Base-by-base conservation (phyloP, 2,329 filamentous ascomycete genomes). In the Dactylonectria macrodidyma region DNA sequence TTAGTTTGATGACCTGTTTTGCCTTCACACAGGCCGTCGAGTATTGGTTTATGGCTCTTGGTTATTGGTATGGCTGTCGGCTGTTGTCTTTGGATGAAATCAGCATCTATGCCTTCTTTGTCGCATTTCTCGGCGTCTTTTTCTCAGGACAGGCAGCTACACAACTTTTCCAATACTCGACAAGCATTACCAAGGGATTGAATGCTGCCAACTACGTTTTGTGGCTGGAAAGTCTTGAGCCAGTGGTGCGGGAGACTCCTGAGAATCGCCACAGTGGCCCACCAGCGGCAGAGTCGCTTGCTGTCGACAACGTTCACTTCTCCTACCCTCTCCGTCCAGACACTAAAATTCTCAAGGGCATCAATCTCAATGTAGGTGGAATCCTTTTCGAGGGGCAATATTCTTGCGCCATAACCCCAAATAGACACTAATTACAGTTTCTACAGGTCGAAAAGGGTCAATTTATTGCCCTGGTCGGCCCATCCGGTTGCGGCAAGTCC, bases 261-360 rank as follows among this genome's bases (percentile, higher is more conserved):
- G 75, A 82, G 41, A 85, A 86, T 71, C 69, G 71, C 5, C 72
- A 80, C 34, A 78, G 76, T 1, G 78, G 77, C 0, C 84, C 83
- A 1, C 76, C 75, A 11, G 67, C 75, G 2, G 78, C 75, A 48
- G 66, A 66, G n/a, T 62, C 52, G 0, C 81, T 91, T 3, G 80
- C 84, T 14, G 84, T 92, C 67, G 81, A 84, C 8, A 78, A 87
- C 38, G 84, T 92, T 14, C 81, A 84, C 24, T 93, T 93, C 76
- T 84, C 88, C 2, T 93, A 93, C 69, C 89, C 90, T 5, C 72
- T 83, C 56, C 77, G 84, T 30, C 80, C 82, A 33, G 72, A 82
- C 61, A 72, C 78, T 1, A 75, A 79, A 36, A 80, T 85, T 66
- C 74, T 87, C 1, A 77, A 82, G 5, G 82, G 85, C 3, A 77